phyloP scores from a whole-genome alignment of 1,284 basidiomycete species.

The Tilletia walkeri region DNA sequence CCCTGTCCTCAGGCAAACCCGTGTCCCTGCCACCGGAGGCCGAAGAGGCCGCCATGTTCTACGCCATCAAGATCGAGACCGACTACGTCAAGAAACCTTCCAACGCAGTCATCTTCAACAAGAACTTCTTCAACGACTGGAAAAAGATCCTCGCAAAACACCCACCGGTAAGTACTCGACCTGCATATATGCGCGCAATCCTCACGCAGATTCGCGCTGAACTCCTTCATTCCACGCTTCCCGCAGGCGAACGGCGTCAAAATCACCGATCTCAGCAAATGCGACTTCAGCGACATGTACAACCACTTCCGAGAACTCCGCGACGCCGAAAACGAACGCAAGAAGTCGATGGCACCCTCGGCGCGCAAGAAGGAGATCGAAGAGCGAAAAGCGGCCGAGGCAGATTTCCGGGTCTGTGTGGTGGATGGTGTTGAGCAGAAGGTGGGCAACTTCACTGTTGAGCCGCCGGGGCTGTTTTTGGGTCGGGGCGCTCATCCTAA shows the following conservation, averaged over 20 bases:
- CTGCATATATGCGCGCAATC: neutral
- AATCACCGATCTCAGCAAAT: constrained; percentile 74
- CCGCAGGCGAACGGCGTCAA: constrained; percentile 65
- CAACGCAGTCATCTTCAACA: constrained; percentile 68
- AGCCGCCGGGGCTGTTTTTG: constrained; percentile 94
- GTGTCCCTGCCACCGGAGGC: constrained; percentile 78
- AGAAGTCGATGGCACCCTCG: constrained; percentile 72
- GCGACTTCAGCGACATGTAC: constrained; percentile 93
- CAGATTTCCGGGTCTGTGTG: constrained; percentile 77
- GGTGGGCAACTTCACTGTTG: constrained; percentile 95
- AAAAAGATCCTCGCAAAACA: constrained; percentile 72
- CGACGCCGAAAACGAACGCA: constrained; percentile 85
- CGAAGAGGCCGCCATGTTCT: constrained; percentile 97
- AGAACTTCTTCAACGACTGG: constrained; percentile 96
- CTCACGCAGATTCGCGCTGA: neutral
- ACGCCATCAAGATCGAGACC: constrained; percentile 86
- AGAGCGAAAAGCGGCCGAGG: constrained; percentile 81
- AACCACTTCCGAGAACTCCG: constrained; percentile 67
- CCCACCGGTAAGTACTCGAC: constrained; percentile 63
- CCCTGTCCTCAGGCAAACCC: constrained; percentile 64
- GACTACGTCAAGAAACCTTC: constrained; percentile 80
- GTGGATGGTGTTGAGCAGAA: constrained; percentile 97
- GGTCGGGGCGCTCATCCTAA: constrained; percentile 98
- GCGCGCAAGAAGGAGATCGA: constrained; percentile 66
- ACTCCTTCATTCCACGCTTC: neutral